Evolutionary conservation across 2,329 filamentous ascomycete species (phyloP), one percentile per base, ranked within the genome.

Genomic region (Diaporthe australafricana): DNA sequence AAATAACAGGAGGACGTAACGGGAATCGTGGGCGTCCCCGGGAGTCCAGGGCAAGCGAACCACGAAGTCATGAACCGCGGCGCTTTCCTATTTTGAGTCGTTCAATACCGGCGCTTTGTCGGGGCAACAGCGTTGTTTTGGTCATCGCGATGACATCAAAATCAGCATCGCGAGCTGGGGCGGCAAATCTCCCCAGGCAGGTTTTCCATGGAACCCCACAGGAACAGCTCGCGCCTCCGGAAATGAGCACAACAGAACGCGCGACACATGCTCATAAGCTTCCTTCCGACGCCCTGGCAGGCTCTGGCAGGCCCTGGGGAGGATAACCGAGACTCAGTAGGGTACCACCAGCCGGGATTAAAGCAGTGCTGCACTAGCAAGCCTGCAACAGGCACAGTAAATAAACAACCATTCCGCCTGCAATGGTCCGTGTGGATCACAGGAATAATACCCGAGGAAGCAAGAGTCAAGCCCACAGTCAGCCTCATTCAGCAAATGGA

Each of bases 91-190:
- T 27, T 45, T 56, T 32, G 53, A 38, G 25, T 56, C 17, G 66
- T 57, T 57, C 42, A 48, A 57, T 56, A 50, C 8, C 42, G 67
- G 40, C 67, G 16, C n/a, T 45, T 56, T 68, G 66, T 47, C 47
- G 52, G 66, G 68, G 56, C 68, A 67, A 63, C 47, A 70, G 32
- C 57, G 45, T 27, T 55, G 53, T 47, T 42, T 60, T 60, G 67
- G 67, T 60, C 67, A 69, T 50, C 56, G 32, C 68, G 22, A 72
- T 72, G 68, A 72, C 71, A 72, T 67, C 60, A 67, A 70, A 52
- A 53, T 27, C 53, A 70, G 42, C 45, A 48, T n/a, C 20, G 53
- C 47, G 56, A 42, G 53, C 60, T 68, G 62, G 62, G 68, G 53
- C 67, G 42, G 71, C 42, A 73, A 65, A 73, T 73, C 16, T 73